These are phyloP conservation scores for Cenchrus purpureus DNA, from an alignment of 176 grass and related monocot genomes.

Conservation along the genomic window DNA sequence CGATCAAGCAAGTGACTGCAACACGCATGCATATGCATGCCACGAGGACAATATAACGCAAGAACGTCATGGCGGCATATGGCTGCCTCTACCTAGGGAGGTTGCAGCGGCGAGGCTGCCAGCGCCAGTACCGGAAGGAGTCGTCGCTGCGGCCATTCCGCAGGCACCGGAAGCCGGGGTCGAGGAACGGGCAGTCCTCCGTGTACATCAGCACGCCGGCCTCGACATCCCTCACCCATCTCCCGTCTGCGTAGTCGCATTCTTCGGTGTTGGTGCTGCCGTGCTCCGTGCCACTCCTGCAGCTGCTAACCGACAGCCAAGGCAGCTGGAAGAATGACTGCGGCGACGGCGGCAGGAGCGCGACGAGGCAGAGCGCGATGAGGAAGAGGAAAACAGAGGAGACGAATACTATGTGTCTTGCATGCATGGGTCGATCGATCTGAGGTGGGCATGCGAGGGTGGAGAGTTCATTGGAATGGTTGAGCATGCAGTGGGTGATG, in stretches of 20 bases:
- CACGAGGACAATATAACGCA: background rate
- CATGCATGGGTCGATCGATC: slow-evolving; percentile 33
- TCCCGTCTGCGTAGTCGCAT: slow-evolving; percentile 56
- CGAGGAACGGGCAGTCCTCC: slow-evolving; percentile 65
- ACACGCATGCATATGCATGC: background rate
- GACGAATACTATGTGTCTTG: slow-evolving; percentile 14
- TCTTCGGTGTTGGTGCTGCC: no score
- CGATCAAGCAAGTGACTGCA: background rate
- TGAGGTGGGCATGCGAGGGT: background rate
- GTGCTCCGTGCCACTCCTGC: no score
- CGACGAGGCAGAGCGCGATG: background rate
- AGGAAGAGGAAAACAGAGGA: slow-evolving; percentile 20
- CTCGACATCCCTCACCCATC: slow-evolving; percentile 50
- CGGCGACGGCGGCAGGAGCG: background rate
- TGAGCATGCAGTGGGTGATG: background rate
- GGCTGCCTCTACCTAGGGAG: slow-evolving; percentile 51
- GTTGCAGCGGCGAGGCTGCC: slow-evolving; percentile 54
- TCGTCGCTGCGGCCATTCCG: slow-evolving; percentile 45
- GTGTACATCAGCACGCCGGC: slow-evolving; percentile 1
- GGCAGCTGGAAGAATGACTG: background rate
- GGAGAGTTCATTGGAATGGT: background rate
- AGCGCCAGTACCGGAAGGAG: slow-evolving; percentile 51
- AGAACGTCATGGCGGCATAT: background rate
- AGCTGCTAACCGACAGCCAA: background rate
- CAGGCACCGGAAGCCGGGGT: slow-evolving; percentile 70